phyloP scores from a whole-genome alignment of 805 yeast genomes.

The Spathaspora girioi region DNA sequence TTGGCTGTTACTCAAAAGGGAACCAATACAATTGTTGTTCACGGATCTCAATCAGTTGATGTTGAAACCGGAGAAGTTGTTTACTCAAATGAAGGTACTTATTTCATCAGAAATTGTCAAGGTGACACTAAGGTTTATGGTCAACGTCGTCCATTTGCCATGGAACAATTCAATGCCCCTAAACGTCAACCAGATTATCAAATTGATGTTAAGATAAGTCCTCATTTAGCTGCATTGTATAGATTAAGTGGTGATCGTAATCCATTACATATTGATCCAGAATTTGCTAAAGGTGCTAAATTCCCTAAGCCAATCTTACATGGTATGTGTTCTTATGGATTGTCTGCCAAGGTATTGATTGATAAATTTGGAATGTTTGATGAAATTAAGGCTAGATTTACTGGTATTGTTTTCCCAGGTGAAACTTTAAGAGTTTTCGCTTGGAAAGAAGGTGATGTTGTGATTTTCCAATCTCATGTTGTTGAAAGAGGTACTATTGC shows the following conservation, averaged over 20 bases:
- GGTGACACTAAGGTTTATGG: conserved; percentile 47
- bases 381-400: conserved; percentile 86
- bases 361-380: conserved; percentile 79
- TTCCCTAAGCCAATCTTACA: conserved; percentile 87
- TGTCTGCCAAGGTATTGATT: conserved; percentile 67
- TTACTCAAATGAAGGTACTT: conserved; percentile 79
- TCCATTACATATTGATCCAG: conserved; percentile 94
- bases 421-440: conserved; percentile 77
- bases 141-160: conserved; percentile 57
- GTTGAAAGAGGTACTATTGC: conserved; percentile 76
- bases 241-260: conserved; percentile 92
- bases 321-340: conserved; percentile 87
- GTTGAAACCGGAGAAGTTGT: conserved; percentile 62
- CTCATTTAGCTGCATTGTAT: conserved; percentile 83
- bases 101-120: conserved; percentile 75
- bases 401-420: conserved; percentile 93
- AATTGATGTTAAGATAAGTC: conserved; percentile 51
- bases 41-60: conserved; percentile 69
- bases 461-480: conserved; percentile 77
- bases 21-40: conserved; percentile 75
- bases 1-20: conserved; percentile 81
- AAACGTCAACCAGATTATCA: conserved; percentile 63
- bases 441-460: conserved; percentile 74
- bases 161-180: conserved; percentile 62
- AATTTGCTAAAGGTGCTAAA: conserved; percentile 81